Evolutionary conservation across 2,329 filamentous ascomycete species (phyloP), one percentile per base, ranked within the genome.

Genomic region (Phyllosticta capitalensis): DNA sequence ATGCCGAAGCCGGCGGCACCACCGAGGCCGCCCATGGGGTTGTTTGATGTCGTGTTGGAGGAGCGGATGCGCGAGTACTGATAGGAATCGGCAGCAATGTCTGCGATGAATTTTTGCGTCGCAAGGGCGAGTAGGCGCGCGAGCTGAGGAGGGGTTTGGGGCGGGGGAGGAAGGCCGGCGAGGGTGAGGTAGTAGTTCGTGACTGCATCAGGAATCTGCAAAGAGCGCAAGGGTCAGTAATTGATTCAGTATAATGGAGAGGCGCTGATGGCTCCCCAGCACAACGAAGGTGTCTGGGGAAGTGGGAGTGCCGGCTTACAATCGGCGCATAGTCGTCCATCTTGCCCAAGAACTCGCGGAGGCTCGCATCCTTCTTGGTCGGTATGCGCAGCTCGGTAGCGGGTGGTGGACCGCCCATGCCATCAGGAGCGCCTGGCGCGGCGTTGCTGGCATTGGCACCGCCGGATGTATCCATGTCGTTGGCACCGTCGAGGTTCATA

Each of bases 281-380:
- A 57, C n/a, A 26, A 22, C 28, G 30, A 56, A 7, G 52, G 3
- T 14, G 48, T 20, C 24, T 45, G 38, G 24, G 38, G 20, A 7
- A 49, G 10, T 33, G 28, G 52, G 52, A 52, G 30, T 10, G 19
- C 24, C 33, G 53, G 77, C 88, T 64, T 82, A 96, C 92, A 68
- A 99, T 96, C 10, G 94, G 94, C 62, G 94, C 91, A 75, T 94
- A 97, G 69, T 99, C 94, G 71, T 99, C 94, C 87, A 99, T 97
- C 80, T 96, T 96, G 64, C 83, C 83, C 19, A 99, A 75, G 70
- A 99, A 96, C 74, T 97, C 92, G 69, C 92, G 88, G 65, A 99
- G 77, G 48, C 89, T 95, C 20, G 88, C 87, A 75, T 99, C 94
- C 76, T 97, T 97, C 72, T 91, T 90, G 56, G 87, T 86, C 1